These are phyloP conservation scores for Mycena capillaripes DNA, from an alignment of 768 basidiomycete genomes.

Conservation along the genomic window DNA sequence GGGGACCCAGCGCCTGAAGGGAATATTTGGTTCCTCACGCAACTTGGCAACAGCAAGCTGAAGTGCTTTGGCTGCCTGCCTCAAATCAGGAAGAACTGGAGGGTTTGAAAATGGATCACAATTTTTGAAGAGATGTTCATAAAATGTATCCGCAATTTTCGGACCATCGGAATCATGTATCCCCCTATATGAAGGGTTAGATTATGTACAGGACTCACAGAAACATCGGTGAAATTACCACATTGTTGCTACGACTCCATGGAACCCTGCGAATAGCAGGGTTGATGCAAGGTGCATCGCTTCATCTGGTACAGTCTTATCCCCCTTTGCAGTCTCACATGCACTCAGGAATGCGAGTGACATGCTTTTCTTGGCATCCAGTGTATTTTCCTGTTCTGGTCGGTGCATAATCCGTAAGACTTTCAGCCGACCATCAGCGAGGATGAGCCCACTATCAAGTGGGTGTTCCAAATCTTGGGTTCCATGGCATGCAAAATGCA, in stretches of 20 bases:
- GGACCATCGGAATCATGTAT: neutral
- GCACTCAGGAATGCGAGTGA: constrained; percentile 50
- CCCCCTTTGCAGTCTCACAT: constrained; percentile 41
- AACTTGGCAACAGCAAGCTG: neutral
- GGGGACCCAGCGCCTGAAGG: constrained; percentile 4
- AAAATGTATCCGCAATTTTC: neutral
- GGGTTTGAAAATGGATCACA: neutral
- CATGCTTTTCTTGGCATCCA: constrained; percentile 3
- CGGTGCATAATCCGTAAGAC: constrained; percentile 14
- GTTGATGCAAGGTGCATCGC: constrained; percentile 48
- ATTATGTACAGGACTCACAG: no score
- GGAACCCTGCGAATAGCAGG: constrained; percentile 46
- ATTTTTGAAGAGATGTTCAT: neutral
- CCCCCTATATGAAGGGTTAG: neutral
- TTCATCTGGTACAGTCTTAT: no score
- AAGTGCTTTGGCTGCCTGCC: neutral
- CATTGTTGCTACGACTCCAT: constrained; percentile 49
- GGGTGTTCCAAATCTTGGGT: no score
- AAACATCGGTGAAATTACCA: constrained; percentile 42
- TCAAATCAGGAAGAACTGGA: neutral
- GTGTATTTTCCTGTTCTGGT: neutral
- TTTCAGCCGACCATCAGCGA: constrained; percentile 34
- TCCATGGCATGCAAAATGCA: no score
- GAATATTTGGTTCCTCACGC: no score
- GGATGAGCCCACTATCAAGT: no score